Conservation (phyloP, 2,329 filamentous ascomycete species). For the Pestalotiopsis sp. region DNA sequence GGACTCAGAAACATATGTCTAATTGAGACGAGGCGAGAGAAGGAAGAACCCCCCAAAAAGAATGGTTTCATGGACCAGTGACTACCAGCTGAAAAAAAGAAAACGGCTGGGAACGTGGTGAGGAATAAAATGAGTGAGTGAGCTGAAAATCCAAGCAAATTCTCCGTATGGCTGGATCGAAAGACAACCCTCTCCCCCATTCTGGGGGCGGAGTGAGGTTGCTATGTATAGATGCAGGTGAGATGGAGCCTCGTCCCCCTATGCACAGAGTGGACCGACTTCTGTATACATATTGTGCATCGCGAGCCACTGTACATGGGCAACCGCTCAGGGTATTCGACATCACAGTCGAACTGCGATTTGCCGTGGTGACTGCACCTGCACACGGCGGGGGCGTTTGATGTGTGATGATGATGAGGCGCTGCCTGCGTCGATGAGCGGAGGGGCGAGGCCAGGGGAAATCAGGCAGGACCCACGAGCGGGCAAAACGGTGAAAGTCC, state of each 20-base stretch:
- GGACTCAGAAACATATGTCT: conserved; percentile 19
- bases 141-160: conserved; percentile 16
- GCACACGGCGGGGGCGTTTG: background rate
- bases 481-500: conserved; percentile 23
- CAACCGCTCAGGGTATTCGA: background rate
- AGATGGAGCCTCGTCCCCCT: background rate
- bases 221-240: background rate
- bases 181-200: conserved; percentile 4
- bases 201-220: background rate
- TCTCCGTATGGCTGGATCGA: conserved; percentile 17
- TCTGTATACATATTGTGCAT: conserved; percentile 22
- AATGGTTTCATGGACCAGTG: background rate
- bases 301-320: background rate
- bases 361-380: conserved; percentile 10
- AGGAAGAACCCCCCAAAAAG: background rate
- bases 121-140: conserved; percentile 23
- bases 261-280: conserved; percentile 8
- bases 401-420: conserved; percentile 12
- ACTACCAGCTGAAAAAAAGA: conserved; percentile 13
- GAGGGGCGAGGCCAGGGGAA: background rate
- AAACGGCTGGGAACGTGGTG: conserved; percentile 11
- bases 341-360: conserved; percentile 21
- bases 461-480: background rate
- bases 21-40: conserved; percentile 10
- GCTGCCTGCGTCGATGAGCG: conserved; percentile 14